A percentile compares a stretch with the other conserved stretches of the same genome.
Evolutionary conservation across 306 rosid species (phyloP).

Genomic region (Ziziphus jujuba): DNA sequence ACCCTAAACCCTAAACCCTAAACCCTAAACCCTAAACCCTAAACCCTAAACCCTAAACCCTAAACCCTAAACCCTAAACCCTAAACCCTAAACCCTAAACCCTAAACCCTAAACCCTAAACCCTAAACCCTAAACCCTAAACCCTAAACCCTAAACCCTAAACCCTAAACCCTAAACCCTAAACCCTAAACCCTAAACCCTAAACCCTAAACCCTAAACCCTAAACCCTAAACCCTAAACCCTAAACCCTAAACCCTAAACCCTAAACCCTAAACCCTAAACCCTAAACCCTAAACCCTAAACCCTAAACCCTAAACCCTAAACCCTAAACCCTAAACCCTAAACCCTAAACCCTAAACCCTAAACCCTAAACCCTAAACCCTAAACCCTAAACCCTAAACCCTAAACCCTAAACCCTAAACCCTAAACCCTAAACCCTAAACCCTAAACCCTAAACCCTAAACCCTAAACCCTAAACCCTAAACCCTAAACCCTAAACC

Average conservation of each 20-base stretch:
- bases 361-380: conserved; percentile 6
- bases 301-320: neutral
- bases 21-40: too few species aligned
- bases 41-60: too few species aligned
- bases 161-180: too few species aligned
- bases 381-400: conserved; percentile 6
- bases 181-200: neutral
- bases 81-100: too few species aligned
- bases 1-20: too few species aligned
- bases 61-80: too few species aligned
- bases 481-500: conserved; percentile 21
- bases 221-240: neutral
- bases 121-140: too few species aligned
- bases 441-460: conserved; percentile 14
- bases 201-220: neutral
- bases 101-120: too few species aligned
- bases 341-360: conserved; percentile 18
- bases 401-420: conserved; percentile 21
- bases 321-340: conserved; percentile 9
- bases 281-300: neutral
- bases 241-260: neutral
- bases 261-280: neutral
- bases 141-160: too few species aligned
- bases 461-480: conserved; percentile 22
- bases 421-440: conserved; percentile 7